Evolutionary conservation across 2,329 filamentous ascomycete genomes (phyloP).

Genomic region (Talaromyces sp.): DNA sequence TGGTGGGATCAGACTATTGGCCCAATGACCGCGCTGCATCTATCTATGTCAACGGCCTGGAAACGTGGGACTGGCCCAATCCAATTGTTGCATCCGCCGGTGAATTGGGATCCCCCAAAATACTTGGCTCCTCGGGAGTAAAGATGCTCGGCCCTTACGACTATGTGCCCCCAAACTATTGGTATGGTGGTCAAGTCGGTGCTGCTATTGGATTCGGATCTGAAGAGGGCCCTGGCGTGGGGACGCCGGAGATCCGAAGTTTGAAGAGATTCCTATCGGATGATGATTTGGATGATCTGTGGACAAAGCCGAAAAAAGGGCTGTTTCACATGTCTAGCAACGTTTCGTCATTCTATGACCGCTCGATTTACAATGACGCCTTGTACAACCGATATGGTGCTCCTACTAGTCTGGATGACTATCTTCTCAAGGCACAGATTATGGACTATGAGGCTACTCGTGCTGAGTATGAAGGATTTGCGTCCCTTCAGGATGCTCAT

Average conservation of each 20-base stretch:
- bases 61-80: constrained; percentile 48
- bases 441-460: constrained; percentile 60
- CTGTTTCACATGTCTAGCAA: constrained; percentile 57
- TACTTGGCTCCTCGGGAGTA: constrained; percentile 53
- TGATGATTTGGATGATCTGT: constrained; percentile 50
- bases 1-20: constrained; percentile 60
- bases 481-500: constrained; percentile 44
- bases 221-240: constrained; percentile 57
- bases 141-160: constrained; percentile 64
- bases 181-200: constrained; percentile 50
- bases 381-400: constrained; percentile 49
- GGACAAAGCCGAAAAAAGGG: constrained; percentile 48
- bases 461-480: constrained; percentile 54
- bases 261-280: constrained; percentile 49
- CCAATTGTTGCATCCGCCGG: constrained; percentile 55
- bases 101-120: constrained; percentile 47
- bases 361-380: constrained; percentile 53
- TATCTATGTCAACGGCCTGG: constrained; percentile 49
- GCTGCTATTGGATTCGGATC: constrained; percentile 60
- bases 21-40: constrained; percentile 52
- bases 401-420: constrained; percentile 50
- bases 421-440: constrained; percentile 55
- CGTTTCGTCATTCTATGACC: constrained; percentile 50
- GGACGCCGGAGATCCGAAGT: constrained; percentile 53
- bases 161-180: constrained; percentile 61